phyloP scores from a whole-genome alignment of 2,329 filamentous ascomycete genomes.

The Ploettnerulaceae sp. region DNA sequence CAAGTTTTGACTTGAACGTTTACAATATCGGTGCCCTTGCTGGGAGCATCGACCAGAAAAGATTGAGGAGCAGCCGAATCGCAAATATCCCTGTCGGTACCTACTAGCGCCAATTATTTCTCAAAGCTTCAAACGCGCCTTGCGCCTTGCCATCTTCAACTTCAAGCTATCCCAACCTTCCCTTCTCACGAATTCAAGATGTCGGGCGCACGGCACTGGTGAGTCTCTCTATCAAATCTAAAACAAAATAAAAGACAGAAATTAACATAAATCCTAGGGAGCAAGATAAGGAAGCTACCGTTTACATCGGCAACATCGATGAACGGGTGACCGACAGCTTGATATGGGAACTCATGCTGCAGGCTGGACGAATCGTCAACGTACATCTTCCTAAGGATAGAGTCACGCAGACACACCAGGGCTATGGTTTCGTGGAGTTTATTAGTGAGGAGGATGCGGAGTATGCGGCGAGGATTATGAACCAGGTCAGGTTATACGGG shows the following conservation, averaged over 20 bases:
- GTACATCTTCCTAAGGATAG: constrained; percentile 98
- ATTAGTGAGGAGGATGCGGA: constrained; percentile 93
- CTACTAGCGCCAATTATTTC: constrained; percentile 17
- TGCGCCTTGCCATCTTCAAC: constrained; percentile 14
- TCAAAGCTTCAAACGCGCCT: constrained; percentile 15
- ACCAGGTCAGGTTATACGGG: constrained; percentile 86
- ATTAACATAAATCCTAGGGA: constrained; percentile 54
- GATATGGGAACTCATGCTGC: constrained; percentile 97
- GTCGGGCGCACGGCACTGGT: constrained; percentile 64
- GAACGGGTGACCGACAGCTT: constrained; percentile 87
- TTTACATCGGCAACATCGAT: constrained; percentile 98
- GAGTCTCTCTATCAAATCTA: constrained; percentile 30
- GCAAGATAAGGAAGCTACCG: constrained; percentile 96
- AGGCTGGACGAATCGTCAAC: constrained; percentile 95
- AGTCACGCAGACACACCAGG: constrained; percentile 93
- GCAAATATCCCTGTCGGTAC: constrained; percentile 14
- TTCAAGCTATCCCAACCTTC: constrained; percentile 10
- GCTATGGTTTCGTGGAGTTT: constrained; percentile 98
- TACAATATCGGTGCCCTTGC: not conserved
- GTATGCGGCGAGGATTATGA: constrained; percentile 95
- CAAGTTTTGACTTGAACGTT: not conserved
- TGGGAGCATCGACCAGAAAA: constrained; percentile 10
- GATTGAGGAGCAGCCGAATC: constrained; percentile 14
- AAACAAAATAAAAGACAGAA: not conserved
- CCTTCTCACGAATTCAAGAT: constrained; percentile 31